phyloP scores from a whole-genome alignment of 495 filamentous ascomycete species.

The Sporormia fimetaria region DNA sequence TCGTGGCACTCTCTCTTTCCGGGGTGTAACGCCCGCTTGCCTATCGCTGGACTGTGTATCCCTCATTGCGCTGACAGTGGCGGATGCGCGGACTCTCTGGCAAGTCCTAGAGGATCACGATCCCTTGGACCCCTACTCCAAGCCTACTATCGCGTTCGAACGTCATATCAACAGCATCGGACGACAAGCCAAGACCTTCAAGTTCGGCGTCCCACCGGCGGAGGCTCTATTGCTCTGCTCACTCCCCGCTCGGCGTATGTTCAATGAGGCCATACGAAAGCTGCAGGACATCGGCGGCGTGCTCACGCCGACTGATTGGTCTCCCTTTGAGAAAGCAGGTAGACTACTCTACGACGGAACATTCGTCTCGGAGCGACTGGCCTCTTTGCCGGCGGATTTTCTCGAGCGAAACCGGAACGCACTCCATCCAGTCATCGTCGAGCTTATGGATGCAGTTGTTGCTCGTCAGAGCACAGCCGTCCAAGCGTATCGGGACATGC shows the following conservation, averaged over 20 bases:
- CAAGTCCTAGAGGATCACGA: constrained; percentile 44
- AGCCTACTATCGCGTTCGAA: constrained; percentile 32
- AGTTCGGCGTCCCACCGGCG: constrained; percentile 43
- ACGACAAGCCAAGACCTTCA: constrained; percentile 37
- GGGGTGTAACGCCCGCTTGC: constrained; percentile 50
- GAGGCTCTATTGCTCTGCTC: constrained; percentile 39
- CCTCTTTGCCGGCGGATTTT: constrained; percentile 37
- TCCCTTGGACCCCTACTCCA: constrained; percentile 45
- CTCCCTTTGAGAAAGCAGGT: constrained; percentile 44
- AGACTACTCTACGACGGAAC: constrained; percentile 46
- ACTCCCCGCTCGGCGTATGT: constrained; percentile 35
- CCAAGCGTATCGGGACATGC: constrained; percentile 44
- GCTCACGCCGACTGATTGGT: constrained; percentile 42
- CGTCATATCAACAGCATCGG: constrained; percentile 44
- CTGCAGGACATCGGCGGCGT: constrained; percentile 41
- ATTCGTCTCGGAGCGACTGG: constrained; percentile 46
- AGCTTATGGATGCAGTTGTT: constrained; percentile 41
- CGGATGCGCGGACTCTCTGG: constrained; percentile 47
- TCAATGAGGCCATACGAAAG: constrained; percentile 34
- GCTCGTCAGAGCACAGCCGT: constrained; percentile 39
- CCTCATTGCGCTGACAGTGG: constrained; percentile 41
- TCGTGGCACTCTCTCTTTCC: constrained; percentile 47
- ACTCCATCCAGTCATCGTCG: constrained; percentile 46
- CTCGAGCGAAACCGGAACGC: constrained; percentile 30
- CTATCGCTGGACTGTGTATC: constrained; percentile 52